Conservation (phyloP, 1,139 yeast species). For the Protomyces gravidus region DNA sequence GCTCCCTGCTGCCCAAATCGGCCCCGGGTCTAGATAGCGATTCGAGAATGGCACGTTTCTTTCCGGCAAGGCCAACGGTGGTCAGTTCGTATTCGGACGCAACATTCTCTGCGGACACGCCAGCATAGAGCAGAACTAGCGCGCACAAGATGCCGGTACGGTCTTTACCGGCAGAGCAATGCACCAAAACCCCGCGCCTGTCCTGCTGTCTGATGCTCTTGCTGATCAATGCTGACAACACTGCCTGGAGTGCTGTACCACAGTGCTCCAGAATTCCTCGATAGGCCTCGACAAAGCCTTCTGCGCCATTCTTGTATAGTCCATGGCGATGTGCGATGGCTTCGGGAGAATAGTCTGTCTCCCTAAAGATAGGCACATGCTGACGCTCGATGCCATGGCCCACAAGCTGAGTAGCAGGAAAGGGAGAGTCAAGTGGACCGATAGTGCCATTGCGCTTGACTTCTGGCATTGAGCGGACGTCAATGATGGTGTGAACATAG, state of each 20-base stretch:
- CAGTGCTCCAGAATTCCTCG: constrained; percentile 24
- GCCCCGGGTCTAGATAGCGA: background rate
- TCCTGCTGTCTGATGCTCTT: background rate
- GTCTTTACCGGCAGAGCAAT: constrained; percentile 65
- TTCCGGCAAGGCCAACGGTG: constrained; percentile 51
- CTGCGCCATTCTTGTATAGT: constrained; percentile 57
- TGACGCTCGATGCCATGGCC: constrained; percentile 43
- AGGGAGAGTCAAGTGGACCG: background rate
- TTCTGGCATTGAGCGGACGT: constrained; percentile 64
- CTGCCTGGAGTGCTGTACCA: constrained; percentile 1
- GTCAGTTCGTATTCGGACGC: constrained; percentile 74
- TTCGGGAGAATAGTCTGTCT: constrained; percentile 61
- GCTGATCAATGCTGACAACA: constrained; percentile 4
- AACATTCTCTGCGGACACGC: constrained; percentile 61
- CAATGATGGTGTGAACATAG: constrained; percentile 44
- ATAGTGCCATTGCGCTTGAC: constrained; percentile 48
- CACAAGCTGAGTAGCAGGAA: background rate
- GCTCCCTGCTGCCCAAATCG: background rate
- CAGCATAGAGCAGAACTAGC: constrained; percentile 58
- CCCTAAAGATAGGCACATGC: constrained; percentile 58
- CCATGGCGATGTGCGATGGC: constrained; percentile 59
- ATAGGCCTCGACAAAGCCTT: constrained; percentile 62
- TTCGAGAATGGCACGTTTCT: constrained; percentile 1
- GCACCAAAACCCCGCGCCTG: constrained; percentile 11
- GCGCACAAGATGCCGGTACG: constrained; percentile 74